phyloP scores from a whole-genome alignment of 2,329 filamentous ascomycete genomes.

The Aspergillus terreus region DNA sequence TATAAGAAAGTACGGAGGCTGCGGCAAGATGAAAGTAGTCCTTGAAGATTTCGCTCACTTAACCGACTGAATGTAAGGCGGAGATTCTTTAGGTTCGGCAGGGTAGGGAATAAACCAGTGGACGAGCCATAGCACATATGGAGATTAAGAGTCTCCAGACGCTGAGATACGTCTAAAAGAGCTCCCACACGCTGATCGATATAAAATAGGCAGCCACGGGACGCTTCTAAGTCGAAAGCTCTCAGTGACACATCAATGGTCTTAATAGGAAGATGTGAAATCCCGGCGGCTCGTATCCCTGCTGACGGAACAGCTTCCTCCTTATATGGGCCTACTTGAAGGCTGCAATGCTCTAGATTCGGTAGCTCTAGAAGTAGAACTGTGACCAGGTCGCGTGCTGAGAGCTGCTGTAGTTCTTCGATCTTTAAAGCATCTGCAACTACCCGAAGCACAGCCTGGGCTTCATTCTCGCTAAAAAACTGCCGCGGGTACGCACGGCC shows the following conservation, averaged over 20 bases:
- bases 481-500: background rate
- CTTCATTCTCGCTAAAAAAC: background rate
- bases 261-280: background rate
- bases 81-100: constrained; percentile 5
- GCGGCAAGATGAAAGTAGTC: too few species aligned
- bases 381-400: constrained; percentile 3
- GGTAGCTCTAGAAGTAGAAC: constrained; percentile 5
- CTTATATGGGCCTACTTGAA: background rate
- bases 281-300: background rate
- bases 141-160: constrained; percentile 7
- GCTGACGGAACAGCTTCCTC: background rate
- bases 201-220: background rate
- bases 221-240: too few species aligned
- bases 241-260: background rate
- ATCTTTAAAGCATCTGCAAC: background rate
- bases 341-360: constrained; percentile 8
- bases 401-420: background rate
- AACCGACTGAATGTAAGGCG: background rate
- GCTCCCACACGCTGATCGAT: background rate
- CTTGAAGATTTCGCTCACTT: too few species aligned
- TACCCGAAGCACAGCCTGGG: background rate
- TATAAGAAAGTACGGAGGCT: too few species aligned
- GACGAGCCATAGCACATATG: constrained; percentile 4
- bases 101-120: background rate
- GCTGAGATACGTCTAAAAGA: background rate